These are phyloP conservation scores for Haberlea rhodopensis DNA, from an alignment of 257 asterid species.

Conservation along the genomic window DNA sequence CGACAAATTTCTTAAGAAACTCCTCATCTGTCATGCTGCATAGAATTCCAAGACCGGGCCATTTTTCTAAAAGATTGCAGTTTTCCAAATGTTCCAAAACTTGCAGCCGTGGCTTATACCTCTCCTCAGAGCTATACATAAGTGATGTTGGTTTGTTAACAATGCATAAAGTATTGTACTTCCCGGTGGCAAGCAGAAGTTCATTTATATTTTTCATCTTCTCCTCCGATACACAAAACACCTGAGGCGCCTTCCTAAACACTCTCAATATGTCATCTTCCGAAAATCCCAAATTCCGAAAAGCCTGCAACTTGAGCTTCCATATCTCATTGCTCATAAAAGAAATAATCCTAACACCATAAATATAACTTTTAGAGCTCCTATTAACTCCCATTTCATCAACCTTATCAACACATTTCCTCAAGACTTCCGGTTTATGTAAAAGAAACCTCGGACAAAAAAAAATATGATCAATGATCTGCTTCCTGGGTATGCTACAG, in stretches of 20 bases:
- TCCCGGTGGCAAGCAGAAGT: slow-evolving; percentile 21
- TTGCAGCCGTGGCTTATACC: slow-evolving; percentile 22
- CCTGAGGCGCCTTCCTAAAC: slow-evolving; percentile 12
- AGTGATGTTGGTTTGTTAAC: background rate
- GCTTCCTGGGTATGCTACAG: slow-evolving; percentile 23
- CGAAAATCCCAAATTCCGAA: slow-evolving; percentile 18
- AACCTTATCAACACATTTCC: slow-evolving; percentile 21
- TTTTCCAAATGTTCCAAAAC: slow-evolving; percentile 16
- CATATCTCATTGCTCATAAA: slow-evolving; percentile 13
- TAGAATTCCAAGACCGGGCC: slow-evolving; percentile 9
- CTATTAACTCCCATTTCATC: slow-evolving; percentile 16
- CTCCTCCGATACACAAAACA: background rate
- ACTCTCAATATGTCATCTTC: slow-evolving; percentile 10
- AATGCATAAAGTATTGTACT: slow-evolving; percentile 6
- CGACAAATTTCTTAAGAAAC: slow-evolving; percentile 5
- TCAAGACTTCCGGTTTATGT: slow-evolving; percentile 27
- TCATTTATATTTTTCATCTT: slow-evolving; percentile 12
- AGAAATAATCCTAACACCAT: slow-evolving; percentile 3
- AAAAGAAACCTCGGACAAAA: slow-evolving; percentile 24
- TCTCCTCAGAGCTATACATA: slow-evolving; percentile 5
- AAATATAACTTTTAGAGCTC: slow-evolving; percentile 14
- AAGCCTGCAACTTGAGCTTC: slow-evolving; percentile 5
- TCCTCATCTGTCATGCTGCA: background rate
- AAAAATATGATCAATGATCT: slow-evolving; percentile 1
- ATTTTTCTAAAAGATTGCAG: background rate